These are phyloP conservation scores for Juglanconis juglandina DNA, from an alignment of 2,329 filamentous ascomycete species.

Conservation along the genomic window DNA sequence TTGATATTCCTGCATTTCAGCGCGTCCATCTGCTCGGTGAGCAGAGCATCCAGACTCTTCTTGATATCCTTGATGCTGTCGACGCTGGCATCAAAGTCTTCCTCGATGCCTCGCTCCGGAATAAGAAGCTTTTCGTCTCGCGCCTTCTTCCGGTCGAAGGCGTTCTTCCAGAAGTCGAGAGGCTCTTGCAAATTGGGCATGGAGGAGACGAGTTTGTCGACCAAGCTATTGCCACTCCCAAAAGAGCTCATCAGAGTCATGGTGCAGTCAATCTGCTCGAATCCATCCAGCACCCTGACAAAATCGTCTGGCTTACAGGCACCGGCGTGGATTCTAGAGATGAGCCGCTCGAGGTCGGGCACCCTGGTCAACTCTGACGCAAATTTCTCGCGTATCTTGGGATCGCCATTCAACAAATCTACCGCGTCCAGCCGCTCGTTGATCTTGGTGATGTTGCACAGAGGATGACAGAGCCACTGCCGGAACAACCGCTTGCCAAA, in stretches of 20 bases:
- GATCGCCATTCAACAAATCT: slow-evolving; percentile 84
- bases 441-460: slow-evolving; percentile 82
- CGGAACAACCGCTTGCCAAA: slow-evolving; percentile 96
- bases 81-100: slow-evolving; percentile 85
- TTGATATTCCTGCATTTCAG: slow-evolving; percentile 71
- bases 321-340: slow-evolving; percentile 90
- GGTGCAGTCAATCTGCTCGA: slow-evolving; percentile 96
- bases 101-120: slow-evolving; percentile 81
- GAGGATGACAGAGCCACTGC: slow-evolving; percentile 94
- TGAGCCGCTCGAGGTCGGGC: slow-evolving; percentile 89
- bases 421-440: slow-evolving; percentile 93
- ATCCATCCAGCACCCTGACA: slow-evolving; percentile 87
- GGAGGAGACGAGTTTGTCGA: slow-evolving; percentile 74
- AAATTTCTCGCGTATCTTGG: slow-evolving; percentile 78
- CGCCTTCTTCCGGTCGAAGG: slow-evolving; percentile 80
- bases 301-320: slow-evolving; percentile 91
- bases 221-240: slow-evolving; percentile 74
- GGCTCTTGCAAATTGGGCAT: slow-evolving; percentile 81
- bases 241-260: slow-evolving; percentile 74
- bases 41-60: slow-evolving; percentile 64
- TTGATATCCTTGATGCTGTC: slow-evolving; percentile 74
- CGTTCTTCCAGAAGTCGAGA: slow-evolving; percentile 82
- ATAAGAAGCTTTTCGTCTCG: slow-evolving; percentile 78
- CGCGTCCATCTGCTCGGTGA: slow-evolving; percentile 68
- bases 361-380: slow-evolving; percentile 84